phyloP scores from a whole-genome alignment of 345 rosid species.

The Acer negundo region DNA sequence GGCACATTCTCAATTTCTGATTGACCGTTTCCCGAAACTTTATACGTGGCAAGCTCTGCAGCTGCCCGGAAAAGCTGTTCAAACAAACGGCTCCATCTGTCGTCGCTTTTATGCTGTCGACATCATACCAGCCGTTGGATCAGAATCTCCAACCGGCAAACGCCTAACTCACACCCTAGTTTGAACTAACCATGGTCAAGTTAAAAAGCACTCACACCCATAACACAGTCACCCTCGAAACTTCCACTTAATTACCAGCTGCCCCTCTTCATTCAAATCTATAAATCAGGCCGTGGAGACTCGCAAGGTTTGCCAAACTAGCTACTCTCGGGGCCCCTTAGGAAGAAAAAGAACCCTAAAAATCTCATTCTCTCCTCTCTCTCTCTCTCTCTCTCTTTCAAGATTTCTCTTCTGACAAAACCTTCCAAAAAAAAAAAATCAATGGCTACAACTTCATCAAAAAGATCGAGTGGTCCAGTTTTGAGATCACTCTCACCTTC shows the following conservation, averaged over 20 bases:
- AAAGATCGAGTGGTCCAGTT: conserved; percentile 56
- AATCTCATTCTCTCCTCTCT: neutral
- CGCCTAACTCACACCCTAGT: conserved; percentile 23
- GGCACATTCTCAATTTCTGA: neutral
- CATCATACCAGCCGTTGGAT: conserved; percentile 41
- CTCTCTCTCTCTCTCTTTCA: neutral
- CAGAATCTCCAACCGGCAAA: conserved; percentile 34
- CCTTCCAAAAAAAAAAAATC: too few species aligned
- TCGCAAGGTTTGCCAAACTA: conserved; percentile 80
- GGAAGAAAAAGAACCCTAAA: conserved; percentile 3
- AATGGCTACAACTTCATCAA: conserved; percentile 46
- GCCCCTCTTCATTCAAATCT: conserved; percentile 32
- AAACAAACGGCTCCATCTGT: conserved; percentile 24
- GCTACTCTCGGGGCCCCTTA: conserved; percentile 36
- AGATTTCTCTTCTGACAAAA: neutral
- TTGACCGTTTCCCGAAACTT: conserved; percentile 34
- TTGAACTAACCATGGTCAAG: conserved; percentile 30
- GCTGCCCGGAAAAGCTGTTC: conserved; percentile 28
- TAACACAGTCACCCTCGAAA: neutral
- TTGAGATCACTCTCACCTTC: conserved; percentile 56
- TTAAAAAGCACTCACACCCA: neutral
- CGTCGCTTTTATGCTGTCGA: conserved; percentile 15
- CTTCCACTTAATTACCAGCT: conserved; percentile 18
- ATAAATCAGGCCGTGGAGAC: conserved; percentile 55
- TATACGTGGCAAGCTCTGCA: conserved; percentile 43